Conservation (phyloP, 2,329 filamentous ascomycete species). For the Alternaria novae-zelandiae region DNA sequence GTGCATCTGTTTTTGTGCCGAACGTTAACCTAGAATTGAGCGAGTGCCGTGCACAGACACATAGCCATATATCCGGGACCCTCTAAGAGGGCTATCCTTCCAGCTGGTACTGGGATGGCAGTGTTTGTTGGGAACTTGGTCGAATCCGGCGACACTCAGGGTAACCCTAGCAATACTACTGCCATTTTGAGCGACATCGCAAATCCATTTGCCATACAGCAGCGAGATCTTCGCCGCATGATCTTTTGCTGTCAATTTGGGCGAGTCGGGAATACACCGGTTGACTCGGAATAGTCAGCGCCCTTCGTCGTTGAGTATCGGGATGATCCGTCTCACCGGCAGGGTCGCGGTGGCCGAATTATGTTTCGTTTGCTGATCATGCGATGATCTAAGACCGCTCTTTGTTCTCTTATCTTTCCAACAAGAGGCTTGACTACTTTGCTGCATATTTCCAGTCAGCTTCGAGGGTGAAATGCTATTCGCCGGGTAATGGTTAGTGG, state of each 20-base stretch:
- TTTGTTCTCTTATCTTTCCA: background rate
- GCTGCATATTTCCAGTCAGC: background rate
- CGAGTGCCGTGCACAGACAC: background rate
- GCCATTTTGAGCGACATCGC: background rate
- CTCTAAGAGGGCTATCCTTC: background rate
- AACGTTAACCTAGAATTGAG: background rate
- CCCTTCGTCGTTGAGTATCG: background rate
- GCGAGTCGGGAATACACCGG: background rate
- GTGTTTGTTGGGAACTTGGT: background rate
- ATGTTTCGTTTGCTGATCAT: background rate
- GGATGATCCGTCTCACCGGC: background rate
- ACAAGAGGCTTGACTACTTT: background rate
- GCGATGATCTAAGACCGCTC: background rate
- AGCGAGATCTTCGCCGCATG: background rate
- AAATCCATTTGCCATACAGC: background rate
- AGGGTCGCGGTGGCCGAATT: background rate
- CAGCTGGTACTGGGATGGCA: background rate
- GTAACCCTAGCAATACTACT: background rate
- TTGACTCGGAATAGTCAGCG: background rate
- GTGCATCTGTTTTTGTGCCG: background rate
- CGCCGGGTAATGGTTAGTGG: background rate
- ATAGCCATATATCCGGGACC: background rate
- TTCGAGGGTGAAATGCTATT: background rate
- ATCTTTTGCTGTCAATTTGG: background rate
- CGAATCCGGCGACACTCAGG: background rate